These are phyloP conservation scores for Metarhizium brunneum DNA, from an alignment of 2,329 filamentous ascomycete species.

Conservation along the genomic window DNA sequence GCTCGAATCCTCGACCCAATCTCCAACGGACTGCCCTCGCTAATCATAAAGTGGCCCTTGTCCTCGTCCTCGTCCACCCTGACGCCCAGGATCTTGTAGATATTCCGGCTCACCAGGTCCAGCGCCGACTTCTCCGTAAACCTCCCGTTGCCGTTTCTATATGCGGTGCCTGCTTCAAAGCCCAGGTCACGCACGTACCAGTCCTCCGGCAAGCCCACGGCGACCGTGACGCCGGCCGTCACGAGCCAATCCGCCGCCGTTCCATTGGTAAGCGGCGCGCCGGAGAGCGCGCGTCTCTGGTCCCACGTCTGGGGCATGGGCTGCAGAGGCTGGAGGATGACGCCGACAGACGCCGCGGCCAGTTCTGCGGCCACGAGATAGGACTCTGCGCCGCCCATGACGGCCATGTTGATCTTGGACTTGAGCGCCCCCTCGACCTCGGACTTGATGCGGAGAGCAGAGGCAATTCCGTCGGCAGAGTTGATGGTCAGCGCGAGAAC, in stretches of 20 bases:
- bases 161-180: constrained; percentile 50
- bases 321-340: constrained; percentile 51
- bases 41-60: constrained; percentile 48
- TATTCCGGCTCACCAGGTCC: constrained; percentile 45
- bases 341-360: constrained; percentile 44
- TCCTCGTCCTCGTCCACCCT: constrained; percentile 18
- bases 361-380: constrained; percentile 50
- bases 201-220: constrained; percentile 51
- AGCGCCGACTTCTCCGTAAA: constrained; percentile 46
- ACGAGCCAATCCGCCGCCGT: constrained; percentile 50
- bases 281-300: constrained; percentile 50
- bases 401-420: constrained; percentile 38
- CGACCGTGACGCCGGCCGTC: constrained; percentile 48
- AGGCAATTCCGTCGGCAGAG: constrained; percentile 53
- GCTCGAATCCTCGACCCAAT: constrained; percentile 47
- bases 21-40: constrained; percentile 53
- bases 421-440: constrained; percentile 38
- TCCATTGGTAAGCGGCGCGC: constrained; percentile 57
- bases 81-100: constrained; percentile 48
- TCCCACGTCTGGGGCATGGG: constrained; percentile 50
- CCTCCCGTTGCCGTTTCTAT: constrained; percentile 43
- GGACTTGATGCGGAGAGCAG: constrained; percentile 48
- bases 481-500: constrained; percentile 51
- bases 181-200: constrained; percentile 53
- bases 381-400: constrained; percentile 56